Evolutionary conservation across 2,329 filamentous ascomycete species (phyloP), one percentile per base, ranked within the genome.

Genomic region (Aspergillus transmontanensis): DNA sequence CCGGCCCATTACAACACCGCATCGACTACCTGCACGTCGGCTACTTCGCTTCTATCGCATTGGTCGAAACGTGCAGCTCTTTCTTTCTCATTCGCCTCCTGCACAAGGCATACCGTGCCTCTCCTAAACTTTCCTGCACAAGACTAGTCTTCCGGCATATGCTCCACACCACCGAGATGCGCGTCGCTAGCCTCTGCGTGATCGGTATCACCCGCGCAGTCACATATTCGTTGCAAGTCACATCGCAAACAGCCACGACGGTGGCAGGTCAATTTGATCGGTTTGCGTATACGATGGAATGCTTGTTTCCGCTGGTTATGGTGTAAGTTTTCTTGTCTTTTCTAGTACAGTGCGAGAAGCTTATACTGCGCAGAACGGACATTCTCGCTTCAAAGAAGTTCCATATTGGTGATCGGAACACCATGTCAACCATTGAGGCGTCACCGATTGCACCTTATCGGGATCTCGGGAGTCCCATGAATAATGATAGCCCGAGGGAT

Each of bases 371-470:
- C 26, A 65, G 63, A 16, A 51, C 62, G 5, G 63, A 65, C 48
- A 65, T 65, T 6, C 57, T 65, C 28, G 54, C 60, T 1, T 60
- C 63, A 16, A 65, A 65, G 14, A 61, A 61, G 43, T 61, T 57
- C 23, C 23, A 50, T 23, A 30, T 34, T 28, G 51, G 30, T 6
- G 51, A 54, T 23, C 51, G 51, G 30, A 54, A 36, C 19, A 36
- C 51, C 19, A 54, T 34, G 30, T 11, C 50, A 9, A 5, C 23
- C 3, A 16, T 12, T 14, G 51, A 34, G 30, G 30, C 19, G 28
- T 54, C 51, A 70, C 32, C 21, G 51, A 80, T 36, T 6, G 51
- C 51, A 12, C 28, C 30, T 11, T 54, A 21, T 23, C 51, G 32
- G 19, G 51, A 34, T 36, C 30, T 54, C 6, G 30, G 30, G 5